A percentile compares a stretch with the other conserved stretches of the same genome.
These are phyloP conservation scores for Serpula lacrymans DNA, from an alignment of 768 basidiomycete species.

Conservation along the genomic window DNA sequence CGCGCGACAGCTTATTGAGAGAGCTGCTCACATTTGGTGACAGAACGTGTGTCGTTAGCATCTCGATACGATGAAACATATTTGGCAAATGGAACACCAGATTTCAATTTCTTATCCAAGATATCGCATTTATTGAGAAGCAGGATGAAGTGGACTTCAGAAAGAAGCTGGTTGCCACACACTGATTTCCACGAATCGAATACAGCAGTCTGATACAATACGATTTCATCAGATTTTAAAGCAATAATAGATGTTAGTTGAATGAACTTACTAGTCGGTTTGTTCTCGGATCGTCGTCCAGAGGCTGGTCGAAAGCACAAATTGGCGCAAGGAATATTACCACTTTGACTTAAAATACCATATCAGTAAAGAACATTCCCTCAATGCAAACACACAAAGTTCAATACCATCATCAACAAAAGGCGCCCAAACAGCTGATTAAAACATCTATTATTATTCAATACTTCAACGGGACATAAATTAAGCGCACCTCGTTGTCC, in stretches of 20 bases:
- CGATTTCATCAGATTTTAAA: conserved; percentile 1
- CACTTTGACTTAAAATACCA: conserved; percentile 56
- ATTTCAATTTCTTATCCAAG: conserved; percentile 47
- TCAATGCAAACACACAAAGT: no score
- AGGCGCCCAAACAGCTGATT: conserved; percentile 61
- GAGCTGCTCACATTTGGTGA: conserved; percentile 48
- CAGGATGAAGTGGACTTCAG: conserved; percentile 51
- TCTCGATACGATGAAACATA: conserved; percentile 55
- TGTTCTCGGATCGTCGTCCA: conserved; percentile 53
- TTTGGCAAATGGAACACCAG: conserved; percentile 50
- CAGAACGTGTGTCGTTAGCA: conserved; percentile 48
- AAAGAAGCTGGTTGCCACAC: conserved; percentile 55
- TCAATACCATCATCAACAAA: conserved; percentile 68
- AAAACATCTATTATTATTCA: not conserved
- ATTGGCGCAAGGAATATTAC: conserved; percentile 68
- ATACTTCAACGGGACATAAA: not conserved
- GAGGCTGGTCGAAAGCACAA: conserved; percentile 60
- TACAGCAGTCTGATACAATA: conserved; percentile 48
- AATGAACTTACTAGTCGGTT: conserved; percentile 53
- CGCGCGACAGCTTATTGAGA: not conserved
- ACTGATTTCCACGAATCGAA: conserved; percentile 58
- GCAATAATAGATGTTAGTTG: not conserved
- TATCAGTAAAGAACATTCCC: no score
- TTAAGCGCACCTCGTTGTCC: conserved; percentile 47
- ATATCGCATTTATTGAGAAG: conserved; percentile 66